Base-by-base conservation (phyloP, 2,329 filamentous ascomycete genomes). In the Exophiala viscosa region DNA sequence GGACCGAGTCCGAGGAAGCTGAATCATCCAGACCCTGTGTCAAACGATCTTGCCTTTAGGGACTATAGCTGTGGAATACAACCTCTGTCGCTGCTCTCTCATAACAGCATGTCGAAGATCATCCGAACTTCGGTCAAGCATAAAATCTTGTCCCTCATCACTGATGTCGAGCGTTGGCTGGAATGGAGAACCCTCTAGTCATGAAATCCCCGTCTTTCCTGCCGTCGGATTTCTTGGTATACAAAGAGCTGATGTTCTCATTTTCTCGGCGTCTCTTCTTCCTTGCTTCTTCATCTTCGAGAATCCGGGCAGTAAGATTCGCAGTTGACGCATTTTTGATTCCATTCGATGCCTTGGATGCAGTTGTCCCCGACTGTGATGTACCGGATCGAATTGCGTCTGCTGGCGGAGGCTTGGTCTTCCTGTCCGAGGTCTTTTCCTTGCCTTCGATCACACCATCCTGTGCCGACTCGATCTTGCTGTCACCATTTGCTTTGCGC, bases 291-390 rank as follows among this genome's bases (percentile, higher is more conserved):
- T 96, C 89, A 64, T 97, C 92, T 18, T 87, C 86, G 20, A 97
- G 69, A 0, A 99, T 91, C 62, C 85, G 90, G 0, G 87, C 88
- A 0, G 92, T 95, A 39, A 99, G 72, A 3, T 84, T 87, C 0
- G 92, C 91, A 0, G 93, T 93, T 50, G 88, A 81, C 0, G 88
- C 77, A 62, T 97, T 95, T 68, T 96, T 96, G 69, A 97, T 96
- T 9, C 86, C 83, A 48, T 77, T 71, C 4, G 60, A 55, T 20
- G 62, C 50, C 74, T 69, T 67, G 5, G 70, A 58, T 1, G 68
- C 67, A 15, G 67, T 60, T 0, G 66, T 73, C 3, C 60, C 57
- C 9, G 62, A 57, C 51, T 62, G 59, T 44, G 60, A 44, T n/a
- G 51, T 55, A 2, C 35, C 40, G 14, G 60, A 48, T n/a, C 36